Evolutionary conservation across 352 stramenopile species (phyloP).

Genomic region (Phytophthora hibernalis): DNA sequence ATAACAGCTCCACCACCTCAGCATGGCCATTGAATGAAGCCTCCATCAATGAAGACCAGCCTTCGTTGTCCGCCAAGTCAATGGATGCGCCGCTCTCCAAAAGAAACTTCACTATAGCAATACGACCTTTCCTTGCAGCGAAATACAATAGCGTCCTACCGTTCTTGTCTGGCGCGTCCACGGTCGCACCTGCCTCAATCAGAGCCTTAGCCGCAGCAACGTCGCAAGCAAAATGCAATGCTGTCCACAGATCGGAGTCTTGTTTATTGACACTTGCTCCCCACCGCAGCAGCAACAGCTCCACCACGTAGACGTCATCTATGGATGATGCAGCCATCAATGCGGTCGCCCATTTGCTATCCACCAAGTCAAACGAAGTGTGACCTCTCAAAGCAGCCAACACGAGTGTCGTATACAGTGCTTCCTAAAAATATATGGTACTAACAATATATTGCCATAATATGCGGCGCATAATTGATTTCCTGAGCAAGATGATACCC

Average conservation of each 20-base stretch:
- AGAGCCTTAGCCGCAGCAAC: not conserved
- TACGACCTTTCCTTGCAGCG: not conserved
- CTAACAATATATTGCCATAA: too few relatives aligned
- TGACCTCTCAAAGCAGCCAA: not conserved
- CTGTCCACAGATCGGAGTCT: not conserved
- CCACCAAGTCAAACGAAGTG: constrained; percentile 1
- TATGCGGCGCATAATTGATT: too few relatives aligned
- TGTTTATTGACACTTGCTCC: not conserved
- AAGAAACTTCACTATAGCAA: not conserved
- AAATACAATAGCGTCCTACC: not conserved
- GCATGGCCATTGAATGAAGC: not conserved
- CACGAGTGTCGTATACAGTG: too few relatives aligned
- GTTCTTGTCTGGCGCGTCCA: not conserved
- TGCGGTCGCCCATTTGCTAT: not conserved
- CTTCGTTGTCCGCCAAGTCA: not conserved
- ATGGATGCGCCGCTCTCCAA: not conserved
- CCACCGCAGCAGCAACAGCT: not conserved
- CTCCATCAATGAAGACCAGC: not conserved
- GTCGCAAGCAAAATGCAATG: not conserved
- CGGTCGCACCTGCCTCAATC: not conserved
- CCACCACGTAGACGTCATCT: not conserved
- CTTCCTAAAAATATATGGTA: too few relatives aligned
- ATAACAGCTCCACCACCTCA: not conserved
- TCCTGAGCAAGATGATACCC: too few relatives aligned
- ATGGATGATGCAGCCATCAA: not conserved